Base-by-base conservation (phyloP, 179 eudicot species). In the Beta corolliflora region DNA sequence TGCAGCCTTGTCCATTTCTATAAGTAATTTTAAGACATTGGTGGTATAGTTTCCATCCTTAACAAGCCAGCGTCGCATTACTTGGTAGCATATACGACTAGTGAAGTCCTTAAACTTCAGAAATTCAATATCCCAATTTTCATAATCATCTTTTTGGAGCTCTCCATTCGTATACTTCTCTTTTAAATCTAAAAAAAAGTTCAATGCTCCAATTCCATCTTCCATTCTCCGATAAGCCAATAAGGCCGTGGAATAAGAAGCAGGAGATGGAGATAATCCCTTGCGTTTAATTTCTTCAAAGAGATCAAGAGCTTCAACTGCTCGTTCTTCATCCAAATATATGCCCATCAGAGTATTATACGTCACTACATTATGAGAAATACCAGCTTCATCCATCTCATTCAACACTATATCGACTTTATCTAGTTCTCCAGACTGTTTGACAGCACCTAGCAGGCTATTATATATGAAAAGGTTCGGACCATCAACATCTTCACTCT, bases 31-130 rank as follows among this genome's bases (percentile, higher is more conserved):
- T 88, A 94, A 71, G 45, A 96, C 90, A 6, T 87, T 74, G 45
- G 89, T 93, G 86, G 90, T 87, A 69, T 81, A 72, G 73, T 94
- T 90, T 36, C 85, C 90, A 4, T 85, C 83, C 60, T 82, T 89
- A 75, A 92, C 92, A 80, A 96, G 93, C 98, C 99, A 96, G 14
- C 84, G 81, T 50, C 99, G 80, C 91, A 94, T 91, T 50, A 96
- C 93, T 86, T 93, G 98, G 87, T 89, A 91, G 89, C 99, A 96
- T 66, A 94, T 89, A 29, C 97, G 90, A 36, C 88, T 74, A 0
- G 88, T 85, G 86, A 94, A 94, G 82, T 89, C 80, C 85, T 92
- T 88, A n/a, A 94, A 83, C 89, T 91, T 91, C 13, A 70, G 44
- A 82, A 90, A 81, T 81, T 95, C 97, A 56, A 56, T 79, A 11